phyloP scores from a whole-genome alignment of 2,329 filamentous ascomycete genomes.

The Thielaviopsis ethacetica region DNA sequence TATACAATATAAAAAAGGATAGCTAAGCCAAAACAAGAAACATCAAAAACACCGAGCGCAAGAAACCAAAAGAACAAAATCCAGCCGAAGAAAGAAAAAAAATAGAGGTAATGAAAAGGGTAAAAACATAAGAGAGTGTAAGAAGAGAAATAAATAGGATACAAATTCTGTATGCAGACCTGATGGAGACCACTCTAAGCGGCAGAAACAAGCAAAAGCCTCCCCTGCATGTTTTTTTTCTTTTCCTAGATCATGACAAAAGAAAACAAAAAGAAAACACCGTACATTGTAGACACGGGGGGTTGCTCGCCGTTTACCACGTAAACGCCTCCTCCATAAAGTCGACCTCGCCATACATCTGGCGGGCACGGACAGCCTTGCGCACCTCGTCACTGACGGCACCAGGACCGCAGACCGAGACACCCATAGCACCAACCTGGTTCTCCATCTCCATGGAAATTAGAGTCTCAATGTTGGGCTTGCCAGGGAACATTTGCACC shows the following conservation, averaged over 20 bases:
- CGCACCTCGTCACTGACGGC: slow-evolving; percentile 60
- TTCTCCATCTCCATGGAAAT: slow-evolving; percentile 58
- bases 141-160: background rate
- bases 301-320: slow-evolving; percentile 25
- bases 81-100: no score
- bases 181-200: background rate
- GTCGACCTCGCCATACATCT: slow-evolving; percentile 51
- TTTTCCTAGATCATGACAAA: background rate
- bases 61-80: background rate
- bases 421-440: slow-evolving; percentile 57
- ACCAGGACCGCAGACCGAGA: slow-evolving; percentile 60
- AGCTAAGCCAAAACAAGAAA: background rate
- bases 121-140: background rate
- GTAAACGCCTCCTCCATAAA: slow-evolving; percentile 68
- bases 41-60: background rate
- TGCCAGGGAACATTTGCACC: slow-evolving; percentile 72
- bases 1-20: background rate
- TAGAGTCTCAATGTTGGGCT: slow-evolving; percentile 57
- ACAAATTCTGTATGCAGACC: background rate
- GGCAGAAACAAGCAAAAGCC: background rate
- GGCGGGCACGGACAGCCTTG: slow-evolving; percentile 45
- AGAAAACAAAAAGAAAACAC: slow-evolving; percentile 1
- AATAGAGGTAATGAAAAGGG: background rate
- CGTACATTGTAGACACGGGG: background rate
- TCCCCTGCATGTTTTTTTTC: background rate